phyloP scores from a whole-genome alignment of 1,139 yeast genomes.

The Suzukiozyma palmioleophila region DNA sequence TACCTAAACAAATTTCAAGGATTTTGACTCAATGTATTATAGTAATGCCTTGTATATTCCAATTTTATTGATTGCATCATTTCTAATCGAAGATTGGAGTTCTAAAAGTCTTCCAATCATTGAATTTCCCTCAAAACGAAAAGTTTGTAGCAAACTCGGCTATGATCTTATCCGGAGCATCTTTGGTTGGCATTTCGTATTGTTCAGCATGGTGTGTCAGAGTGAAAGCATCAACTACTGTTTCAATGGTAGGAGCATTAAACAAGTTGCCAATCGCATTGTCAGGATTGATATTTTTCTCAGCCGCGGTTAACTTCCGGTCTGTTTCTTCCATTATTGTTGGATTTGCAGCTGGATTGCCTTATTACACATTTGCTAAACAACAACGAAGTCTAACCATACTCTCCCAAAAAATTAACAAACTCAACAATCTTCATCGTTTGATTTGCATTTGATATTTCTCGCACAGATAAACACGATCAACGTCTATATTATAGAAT shows the following conservation, averaged over 20 bases:
- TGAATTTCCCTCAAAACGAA: constrained; percentile 72
- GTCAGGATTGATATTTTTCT: constrained; percentile 89
- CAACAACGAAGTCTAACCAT: constrained; percentile 49
- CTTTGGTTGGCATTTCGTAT: constrained; percentile 94
- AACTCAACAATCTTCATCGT: too few relatives aligned
- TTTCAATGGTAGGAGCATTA: constrained; percentile 98
- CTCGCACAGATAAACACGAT: too few relatives aligned
- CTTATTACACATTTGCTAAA: constrained; percentile 91
- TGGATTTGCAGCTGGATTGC: constrained; percentile 92
- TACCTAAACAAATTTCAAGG: constrained; percentile 93
- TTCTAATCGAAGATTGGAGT: constrained; percentile 90
- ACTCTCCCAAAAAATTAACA: constrained; percentile 37
- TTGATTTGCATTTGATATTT: too few relatives aligned
- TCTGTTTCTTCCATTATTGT: constrained; percentile 84
- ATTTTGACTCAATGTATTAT: constrained; percentile 97
- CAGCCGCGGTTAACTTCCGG: constrained; percentile 90
- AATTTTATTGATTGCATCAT: constrained; percentile 68
- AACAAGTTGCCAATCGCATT: constrained; percentile 96
- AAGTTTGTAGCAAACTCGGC: constrained; percentile 66
- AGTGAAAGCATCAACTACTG: constrained; percentile 96
- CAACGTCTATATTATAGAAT: too few relatives aligned
- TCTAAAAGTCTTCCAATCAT: constrained; percentile 62
- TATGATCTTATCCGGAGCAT: constrained; percentile 88
- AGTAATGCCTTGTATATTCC: constrained; percentile 92
- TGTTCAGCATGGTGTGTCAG: constrained; percentile 99